phyloP scores from a whole-genome alignment of 208 protist species.

The Trypanosoma boissoni region DNA sequence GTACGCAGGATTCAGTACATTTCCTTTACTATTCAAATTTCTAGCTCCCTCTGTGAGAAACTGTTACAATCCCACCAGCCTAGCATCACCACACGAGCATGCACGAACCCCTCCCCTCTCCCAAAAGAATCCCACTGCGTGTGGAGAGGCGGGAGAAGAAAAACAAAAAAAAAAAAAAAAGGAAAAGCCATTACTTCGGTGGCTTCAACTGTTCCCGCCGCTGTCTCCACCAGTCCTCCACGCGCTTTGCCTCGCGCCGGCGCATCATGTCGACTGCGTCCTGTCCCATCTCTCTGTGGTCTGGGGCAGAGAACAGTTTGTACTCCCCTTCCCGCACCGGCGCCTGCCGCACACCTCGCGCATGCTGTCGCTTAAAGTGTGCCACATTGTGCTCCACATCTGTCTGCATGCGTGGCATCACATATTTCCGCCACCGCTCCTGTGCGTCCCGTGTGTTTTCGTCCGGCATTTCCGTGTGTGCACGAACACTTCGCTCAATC shows the following conservation, averaged over 20 bases:
- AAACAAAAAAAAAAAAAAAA: too few relatives aligned
- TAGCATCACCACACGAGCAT: too few relatives aligned
- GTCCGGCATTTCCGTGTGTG: slow-evolving; percentile 57
- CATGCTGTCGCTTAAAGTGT: slow-evolving; percentile 62
- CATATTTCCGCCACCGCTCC: slow-evolving; percentile 69
- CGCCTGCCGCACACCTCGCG: slow-evolving; percentile 24
- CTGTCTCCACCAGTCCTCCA: slow-evolving; percentile 76
- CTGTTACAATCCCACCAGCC: too few relatives aligned
- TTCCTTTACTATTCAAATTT: too few relatives aligned
- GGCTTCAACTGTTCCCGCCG: slow-evolving; percentile 72
- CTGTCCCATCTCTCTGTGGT: slow-evolving; percentile 66
- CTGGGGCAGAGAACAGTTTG: slow-evolving; percentile 69
- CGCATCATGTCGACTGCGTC: slow-evolving; percentile 82
- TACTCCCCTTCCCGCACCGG: slow-evolving; percentile 62
- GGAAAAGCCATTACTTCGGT: slow-evolving; percentile 33
- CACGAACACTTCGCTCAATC: slow-evolving; percentile 43
- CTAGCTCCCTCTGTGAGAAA: too few relatives aligned
- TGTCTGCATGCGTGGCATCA: slow-evolving; percentile 70
- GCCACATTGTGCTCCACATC: slow-evolving; percentile 73
- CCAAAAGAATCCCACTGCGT: too few relatives aligned
- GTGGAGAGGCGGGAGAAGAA: too few relatives aligned
- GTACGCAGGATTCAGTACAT: too few relatives aligned
- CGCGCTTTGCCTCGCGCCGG: slow-evolving; percentile 48
- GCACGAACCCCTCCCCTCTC: too few relatives aligned
- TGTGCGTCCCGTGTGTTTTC: slow-evolving; percentile 58